phyloP scores from a whole-genome alignment of 2,329 filamentous ascomycete species.

The Pseudogymnoascus sp. region DNA sequence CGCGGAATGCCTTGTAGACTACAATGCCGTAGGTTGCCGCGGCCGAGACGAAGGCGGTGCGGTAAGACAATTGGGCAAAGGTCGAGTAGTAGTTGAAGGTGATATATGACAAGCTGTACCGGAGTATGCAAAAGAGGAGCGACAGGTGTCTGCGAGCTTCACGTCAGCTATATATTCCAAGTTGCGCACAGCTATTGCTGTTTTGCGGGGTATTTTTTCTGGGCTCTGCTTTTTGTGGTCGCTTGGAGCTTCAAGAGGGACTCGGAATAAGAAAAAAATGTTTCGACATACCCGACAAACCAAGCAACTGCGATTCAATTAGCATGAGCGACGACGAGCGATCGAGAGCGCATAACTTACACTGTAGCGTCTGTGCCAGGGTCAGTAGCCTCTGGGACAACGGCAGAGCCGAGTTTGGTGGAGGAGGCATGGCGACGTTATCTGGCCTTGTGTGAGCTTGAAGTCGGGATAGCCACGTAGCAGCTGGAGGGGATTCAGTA shows the following conservation, averaged over 20 bases:
- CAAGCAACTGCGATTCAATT: conserved; percentile 54
- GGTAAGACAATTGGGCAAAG: conserved; percentile 78
- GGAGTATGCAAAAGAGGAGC: conserved; percentile 72
- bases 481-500: neutral
- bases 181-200: conserved; percentile 11
- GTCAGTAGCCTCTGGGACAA: conserved; percentile 54
- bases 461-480: neutral
- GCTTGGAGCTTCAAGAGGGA: neutral
- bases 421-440: conserved; percentile 26
- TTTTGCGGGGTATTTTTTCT: conserved; percentile 8
- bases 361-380: conserved; percentile 87
- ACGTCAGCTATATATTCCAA: conserved; percentile 22
- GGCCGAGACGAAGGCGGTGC: conserved; percentile 80
- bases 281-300: conserved; percentile 66
- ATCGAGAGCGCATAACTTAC: conserved; percentile 43
- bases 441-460: conserved; percentile 9
- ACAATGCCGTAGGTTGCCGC: conserved; percentile 95
- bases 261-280: conserved; percentile 13
- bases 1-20: conserved; percentile 93
- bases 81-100: conserved; percentile 78
- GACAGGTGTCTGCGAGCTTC: conserved; percentile 63
- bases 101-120: conserved; percentile 80
- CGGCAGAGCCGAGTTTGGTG: conserved; percentile 27
- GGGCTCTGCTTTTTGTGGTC: neutral
- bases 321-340: conserved; percentile 18